Evolutionary conservation across 208 protist genomes (phyloP).

Genomic region (Borovskyia barvae): DNA sequence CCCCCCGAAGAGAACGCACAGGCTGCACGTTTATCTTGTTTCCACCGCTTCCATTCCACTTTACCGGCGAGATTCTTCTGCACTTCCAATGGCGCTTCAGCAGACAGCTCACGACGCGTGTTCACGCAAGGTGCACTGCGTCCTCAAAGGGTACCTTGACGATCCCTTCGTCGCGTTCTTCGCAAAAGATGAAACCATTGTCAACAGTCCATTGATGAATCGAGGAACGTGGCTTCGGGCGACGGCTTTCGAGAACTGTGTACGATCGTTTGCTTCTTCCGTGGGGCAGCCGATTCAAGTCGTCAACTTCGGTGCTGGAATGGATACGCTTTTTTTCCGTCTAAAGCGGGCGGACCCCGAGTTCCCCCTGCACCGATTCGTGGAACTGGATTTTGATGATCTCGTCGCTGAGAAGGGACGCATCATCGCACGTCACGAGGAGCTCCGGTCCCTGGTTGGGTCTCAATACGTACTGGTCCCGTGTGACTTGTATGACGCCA

Average conservation of each 20-base stretch:
- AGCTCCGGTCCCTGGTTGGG: conserved; percentile 29
- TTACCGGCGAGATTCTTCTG: no score
- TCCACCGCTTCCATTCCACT: no score
- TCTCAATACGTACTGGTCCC: conserved; percentile 58
- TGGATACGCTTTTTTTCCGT: conserved; percentile 91
- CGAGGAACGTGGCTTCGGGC: conserved; percentile 88
- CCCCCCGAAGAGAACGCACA: no score
- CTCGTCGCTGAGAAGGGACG: conserved; percentile 71
- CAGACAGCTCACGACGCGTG: conserved; percentile 86
- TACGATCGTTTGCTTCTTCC: conserved; percentile 50
- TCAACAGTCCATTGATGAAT: conserved; percentile 92
- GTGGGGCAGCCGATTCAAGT: conserved; percentile 68
- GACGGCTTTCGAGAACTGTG: conserved; percentile 74
- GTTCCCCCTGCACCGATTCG: conserved; percentile 54
- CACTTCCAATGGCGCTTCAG: conserved; percentile 70
- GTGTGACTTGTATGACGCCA: conserved; percentile 61
- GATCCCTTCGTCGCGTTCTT: conserved; percentile 86
- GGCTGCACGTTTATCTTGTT: no score
- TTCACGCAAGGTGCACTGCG: conserved; percentile 88
- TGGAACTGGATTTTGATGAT: conserved; percentile 85
- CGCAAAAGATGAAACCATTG: conserved; percentile 74
- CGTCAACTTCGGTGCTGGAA: conserved; percentile 84
- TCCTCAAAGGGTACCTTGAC: conserved; percentile 79
- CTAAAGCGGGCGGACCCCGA: conserved; percentile 54
- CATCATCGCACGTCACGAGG: conserved; percentile 49